Percentiles rank a stretch among this genome's conserved stretches.
Conservation (phyloP, 2,329 filamentous ascomycete genomes). For the Xylaria sp. region DNA sequence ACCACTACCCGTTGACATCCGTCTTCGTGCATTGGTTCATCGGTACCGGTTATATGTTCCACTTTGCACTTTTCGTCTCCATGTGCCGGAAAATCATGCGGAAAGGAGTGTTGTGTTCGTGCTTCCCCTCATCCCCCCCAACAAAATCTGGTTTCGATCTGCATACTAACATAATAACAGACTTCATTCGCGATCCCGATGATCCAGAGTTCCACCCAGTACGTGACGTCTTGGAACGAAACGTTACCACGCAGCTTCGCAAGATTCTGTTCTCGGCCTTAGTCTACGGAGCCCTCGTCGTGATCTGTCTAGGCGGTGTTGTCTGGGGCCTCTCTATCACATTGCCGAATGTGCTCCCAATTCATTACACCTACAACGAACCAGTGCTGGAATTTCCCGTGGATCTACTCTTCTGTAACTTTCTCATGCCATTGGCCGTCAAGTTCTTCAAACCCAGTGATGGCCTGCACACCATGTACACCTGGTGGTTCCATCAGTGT, state of each 20-base stretch:
- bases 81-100: slow-evolving; percentile 99
- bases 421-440: slow-evolving; percentile 88
- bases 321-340: slow-evolving; percentile 86
- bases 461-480: slow-evolving; percentile 84
- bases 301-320: slow-evolving; percentile 92
- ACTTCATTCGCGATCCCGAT: slow-evolving; percentile 98
- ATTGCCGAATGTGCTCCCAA: slow-evolving; percentile 80
- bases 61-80: slow-evolving; percentile 97
- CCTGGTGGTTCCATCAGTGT: slow-evolving; percentile 95
- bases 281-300: slow-evolving; percentile 92
- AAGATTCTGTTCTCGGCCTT: slow-evolving; percentile 97
- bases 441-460: slow-evolving; percentile 87
- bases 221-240: slow-evolving; percentile 93
- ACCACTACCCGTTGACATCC: slow-evolving; percentile 84
- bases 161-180: slow-evolving; percentile 57
- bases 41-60: slow-evolving; percentile 99
- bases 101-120: slow-evolving; percentile 87
- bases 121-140: neutral
- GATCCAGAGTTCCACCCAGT: slow-evolving; percentile 98
- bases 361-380: slow-evolving; percentile 93
- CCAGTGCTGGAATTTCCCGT: slow-evolving; percentile 94
- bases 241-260: slow-evolving; percentile 88
- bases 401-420: slow-evolving; percentile 96
- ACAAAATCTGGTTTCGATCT: neutral
- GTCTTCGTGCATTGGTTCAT: slow-evolving; percentile 99